phyloP scores from a whole-genome alignment of 2,329 filamentous ascomycete genomes.

The Fusarium guadeloupense region DNA sequence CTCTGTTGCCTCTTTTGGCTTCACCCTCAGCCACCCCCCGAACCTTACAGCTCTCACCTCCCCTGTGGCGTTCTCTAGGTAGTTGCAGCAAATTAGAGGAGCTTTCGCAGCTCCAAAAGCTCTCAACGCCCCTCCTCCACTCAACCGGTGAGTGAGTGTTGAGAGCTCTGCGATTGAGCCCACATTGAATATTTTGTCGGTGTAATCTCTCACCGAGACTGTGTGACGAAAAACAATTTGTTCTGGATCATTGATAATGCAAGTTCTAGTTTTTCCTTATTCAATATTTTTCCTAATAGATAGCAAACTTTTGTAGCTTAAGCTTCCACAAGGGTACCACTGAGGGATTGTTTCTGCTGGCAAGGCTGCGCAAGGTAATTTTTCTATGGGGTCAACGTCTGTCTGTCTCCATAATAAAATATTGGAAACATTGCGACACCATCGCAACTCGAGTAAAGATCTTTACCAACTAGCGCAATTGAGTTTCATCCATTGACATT shows the following conservation, averaged over 20 bases:
- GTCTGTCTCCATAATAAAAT: constrained; percentile 10
- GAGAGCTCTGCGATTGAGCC: constrained; percentile 25
- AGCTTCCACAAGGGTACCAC: background rate
- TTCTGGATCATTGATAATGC: too few relatives aligned
- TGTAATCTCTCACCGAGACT: constrained; percentile 35
- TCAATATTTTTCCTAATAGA: too few relatives aligned
- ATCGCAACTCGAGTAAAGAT: background rate
- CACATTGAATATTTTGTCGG: constrained; percentile 21
- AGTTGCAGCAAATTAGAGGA: constrained; percentile 17
- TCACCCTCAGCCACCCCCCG: constrained; percentile 23
- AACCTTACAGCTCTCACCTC: constrained; percentile 21
- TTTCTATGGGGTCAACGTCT: constrained; percentile 30
- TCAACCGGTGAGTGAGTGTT: constrained; percentile 33
- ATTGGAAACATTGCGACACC: background rate
- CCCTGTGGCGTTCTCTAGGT: constrained; percentile 15
- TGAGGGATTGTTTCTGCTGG: background rate
- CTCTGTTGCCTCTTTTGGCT: constrained; percentile 3
- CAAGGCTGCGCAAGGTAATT: background rate
- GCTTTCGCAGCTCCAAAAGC: background rate
- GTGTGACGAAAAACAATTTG: background rate
- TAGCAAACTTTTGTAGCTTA: background rate
- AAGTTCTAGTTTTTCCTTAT: too few relatives aligned
- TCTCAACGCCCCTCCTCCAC: constrained; percentile 32
- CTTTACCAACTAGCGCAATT: background rate
- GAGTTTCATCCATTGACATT: background rate